Evolutionary conservation across 257 asterid species (phyloP).

Genomic region (Nicotiana obtusifolia): DNA sequence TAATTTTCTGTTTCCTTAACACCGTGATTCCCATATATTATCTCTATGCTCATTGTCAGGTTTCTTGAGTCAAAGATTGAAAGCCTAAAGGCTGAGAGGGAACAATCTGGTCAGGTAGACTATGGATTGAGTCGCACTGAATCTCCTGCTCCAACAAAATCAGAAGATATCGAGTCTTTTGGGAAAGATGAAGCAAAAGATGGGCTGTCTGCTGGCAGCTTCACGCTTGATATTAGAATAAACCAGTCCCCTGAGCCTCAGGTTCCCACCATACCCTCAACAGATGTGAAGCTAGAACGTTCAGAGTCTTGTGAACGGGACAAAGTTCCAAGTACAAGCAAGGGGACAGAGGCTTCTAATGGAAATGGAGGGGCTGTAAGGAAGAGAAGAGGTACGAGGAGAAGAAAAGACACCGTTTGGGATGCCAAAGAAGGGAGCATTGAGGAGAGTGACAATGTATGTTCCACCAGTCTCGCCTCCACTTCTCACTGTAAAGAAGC

Average conservation of each 20-base stretch:
- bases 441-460: slow-evolving; percentile 54
- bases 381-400: slow-evolving; percentile 73
- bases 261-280: slow-evolving; percentile 19
- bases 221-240: slow-evolving; percentile 47
- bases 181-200: slow-evolving; percentile 55
- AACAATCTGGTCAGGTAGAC: slow-evolving; percentile 28
- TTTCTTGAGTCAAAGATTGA: slow-evolving; percentile 68
- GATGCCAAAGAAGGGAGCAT: slow-evolving; percentile 53
- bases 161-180: slow-evolving; percentile 44
- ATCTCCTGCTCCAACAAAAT: slow-evolving; percentile 43
- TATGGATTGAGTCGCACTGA: slow-evolving; percentile 30
- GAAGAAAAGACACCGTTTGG: slow-evolving; percentile 47
- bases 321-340: slow-evolving; percentile 18
- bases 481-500: slow-evolving; percentile 39
- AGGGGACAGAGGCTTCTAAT: slow-evolving; percentile 22
- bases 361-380: slow-evolving; percentile 40
- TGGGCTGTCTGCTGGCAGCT: slow-evolving; percentile 68
- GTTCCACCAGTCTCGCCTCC: slow-evolving; percentile 40
- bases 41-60: slow-evolving; percentile 27
- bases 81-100: slow-evolving; percentile 45
- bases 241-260: slow-evolving; percentile 37
- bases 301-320: slow-evolving; percentile 34
- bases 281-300: slow-evolving; percentile 27
- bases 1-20: neutral
- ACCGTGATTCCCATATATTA: neutral